Evolutionary conservation across 306 rosid genomes (phyloP).

Genomic region (Cicer arietinum): DNA sequence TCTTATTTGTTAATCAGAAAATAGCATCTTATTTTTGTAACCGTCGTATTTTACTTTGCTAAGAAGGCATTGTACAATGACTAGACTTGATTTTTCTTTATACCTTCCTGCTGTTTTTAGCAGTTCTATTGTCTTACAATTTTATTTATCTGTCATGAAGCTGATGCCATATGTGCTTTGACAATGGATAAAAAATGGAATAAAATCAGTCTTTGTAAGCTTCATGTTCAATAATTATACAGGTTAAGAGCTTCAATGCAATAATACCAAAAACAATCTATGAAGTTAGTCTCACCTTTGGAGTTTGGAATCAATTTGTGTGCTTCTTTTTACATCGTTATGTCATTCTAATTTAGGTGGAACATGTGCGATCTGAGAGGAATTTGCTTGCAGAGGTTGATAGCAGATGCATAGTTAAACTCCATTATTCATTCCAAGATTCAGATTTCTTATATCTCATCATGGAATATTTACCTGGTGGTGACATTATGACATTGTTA

Average conservation of each 20-base stretch:
- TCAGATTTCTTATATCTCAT: conserved; percentile 93
- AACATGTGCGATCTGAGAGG: conserved; percentile 99
- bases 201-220: conserved; percentile 5
- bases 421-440: conserved; percentile 96
- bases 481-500: conserved; percentile 96
- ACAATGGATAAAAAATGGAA: conserved; percentile 25
- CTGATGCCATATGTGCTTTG: conserved; percentile 19
- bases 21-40: conserved; percentile 19
- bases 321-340: conserved; percentile 24
- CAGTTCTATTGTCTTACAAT: conserved; percentile 15
- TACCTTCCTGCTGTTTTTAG: conserved; percentile 31
- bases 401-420: conserved; percentile 98
- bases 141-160: conserved; percentile 14
- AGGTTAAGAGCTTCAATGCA: conserved; percentile 28
- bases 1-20: neutral
- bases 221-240: conserved; percentile 27
- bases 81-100: conserved; percentile 25
- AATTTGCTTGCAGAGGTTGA: conserved; percentile 99
- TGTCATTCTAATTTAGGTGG: conserved; percentile 67
- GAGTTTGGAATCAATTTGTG: conserved; percentile 7
- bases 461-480: conserved; percentile 99
- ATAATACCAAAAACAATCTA: conserved; percentile 17
- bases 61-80: conserved; percentile 18
- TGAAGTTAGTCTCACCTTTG: conserved; percentile 22
- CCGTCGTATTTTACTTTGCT: conserved; percentile 11